These are phyloP conservation scores for Angomonas deanei DNA, from an alignment of 208 protist species.

Conservation along the genomic window DNA sequence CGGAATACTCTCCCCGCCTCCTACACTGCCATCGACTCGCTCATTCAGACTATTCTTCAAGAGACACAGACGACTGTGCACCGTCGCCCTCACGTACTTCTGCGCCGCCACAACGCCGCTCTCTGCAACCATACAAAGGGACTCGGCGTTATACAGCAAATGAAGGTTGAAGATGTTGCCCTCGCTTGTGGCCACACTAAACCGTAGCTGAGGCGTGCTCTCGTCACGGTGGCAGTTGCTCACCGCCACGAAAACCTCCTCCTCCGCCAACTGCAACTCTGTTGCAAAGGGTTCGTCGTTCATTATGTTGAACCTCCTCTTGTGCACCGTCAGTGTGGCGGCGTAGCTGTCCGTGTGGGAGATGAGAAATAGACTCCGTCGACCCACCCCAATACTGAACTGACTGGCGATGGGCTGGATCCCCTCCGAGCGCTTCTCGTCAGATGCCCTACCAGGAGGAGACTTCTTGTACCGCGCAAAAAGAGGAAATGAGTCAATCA, in stretches of 20 bases:
- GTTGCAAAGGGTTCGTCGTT: conserved; percentile 10
- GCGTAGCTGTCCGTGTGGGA: conserved; percentile 5
- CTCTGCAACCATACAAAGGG: neutral
- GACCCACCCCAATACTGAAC: conserved; percentile 9
- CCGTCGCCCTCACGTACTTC: too few species aligned
- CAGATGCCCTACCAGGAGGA: neutral
- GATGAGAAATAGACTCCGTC: conserved; percentile 7
- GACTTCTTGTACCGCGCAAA: neutral
- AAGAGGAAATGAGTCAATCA: neutral
- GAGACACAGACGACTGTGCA: neutral
- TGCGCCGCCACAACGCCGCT: too few species aligned
- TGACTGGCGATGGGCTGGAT: neutral
- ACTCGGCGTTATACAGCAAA: neutral
- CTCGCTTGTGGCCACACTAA: conserved; percentile 9
- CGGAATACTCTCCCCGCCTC: too few species aligned
- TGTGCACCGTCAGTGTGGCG: neutral
- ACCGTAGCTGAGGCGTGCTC: neutral
- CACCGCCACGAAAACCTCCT: conserved; percentile 14
- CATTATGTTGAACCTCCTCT: conserved; percentile 2
- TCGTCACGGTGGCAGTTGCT: neutral
- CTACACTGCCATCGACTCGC: too few species aligned
- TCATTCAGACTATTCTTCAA: neutral
- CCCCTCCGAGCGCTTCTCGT: neutral
- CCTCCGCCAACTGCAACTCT: conserved; percentile 12
- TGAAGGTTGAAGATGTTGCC: conserved; percentile 7